These are phyloP conservation scores for Smallanthus sonchifolius DNA, from an alignment of 129 eudicot species.

Conservation along the genomic window DNA sequence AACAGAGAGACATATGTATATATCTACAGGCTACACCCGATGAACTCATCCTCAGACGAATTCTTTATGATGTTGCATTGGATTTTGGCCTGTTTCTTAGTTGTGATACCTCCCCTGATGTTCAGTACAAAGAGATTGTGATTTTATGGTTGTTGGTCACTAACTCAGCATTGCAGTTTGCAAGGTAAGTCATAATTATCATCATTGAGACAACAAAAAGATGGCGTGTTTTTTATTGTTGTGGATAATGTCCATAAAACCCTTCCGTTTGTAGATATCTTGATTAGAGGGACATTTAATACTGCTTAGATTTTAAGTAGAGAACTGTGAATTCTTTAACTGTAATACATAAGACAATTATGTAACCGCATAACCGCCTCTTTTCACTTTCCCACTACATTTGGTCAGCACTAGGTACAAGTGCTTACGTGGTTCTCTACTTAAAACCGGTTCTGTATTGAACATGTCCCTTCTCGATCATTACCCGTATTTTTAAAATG, in stretches of 20 bases:
- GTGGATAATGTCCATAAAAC: not conserved
- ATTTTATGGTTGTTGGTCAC: constrained; percentile 54
- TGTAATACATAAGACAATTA: too few species aligned
- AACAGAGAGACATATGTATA: not conserved
- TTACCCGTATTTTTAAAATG: not conserved
- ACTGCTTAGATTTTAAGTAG: too few species aligned
- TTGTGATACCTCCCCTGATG: constrained; percentile 33
- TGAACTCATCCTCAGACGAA: constrained; percentile 37
- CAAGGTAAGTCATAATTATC: constrained; percentile 35
- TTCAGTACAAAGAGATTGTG: constrained; percentile 32
- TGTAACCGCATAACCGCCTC: too few species aligned
- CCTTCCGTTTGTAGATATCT: not conserved
- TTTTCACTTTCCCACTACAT: too few species aligned
- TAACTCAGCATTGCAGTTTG: constrained; percentile 54
- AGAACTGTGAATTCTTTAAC: not conserved
- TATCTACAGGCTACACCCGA: constrained; percentile 49
- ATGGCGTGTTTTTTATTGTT: not conserved
- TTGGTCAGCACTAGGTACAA: too few species aligned
- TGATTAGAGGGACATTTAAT: too few species aligned
- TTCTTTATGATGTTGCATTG: constrained; percentile 51
- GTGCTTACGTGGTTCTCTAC: too few species aligned
- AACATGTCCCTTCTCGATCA: not conserved
- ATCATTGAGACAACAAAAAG: not conserved
- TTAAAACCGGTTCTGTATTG: too few species aligned
- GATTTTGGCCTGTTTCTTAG: constrained; percentile 41